Conservation (phyloP, 192 early-diverging fungal genomes). For the Coemansia reversa region DNA sequence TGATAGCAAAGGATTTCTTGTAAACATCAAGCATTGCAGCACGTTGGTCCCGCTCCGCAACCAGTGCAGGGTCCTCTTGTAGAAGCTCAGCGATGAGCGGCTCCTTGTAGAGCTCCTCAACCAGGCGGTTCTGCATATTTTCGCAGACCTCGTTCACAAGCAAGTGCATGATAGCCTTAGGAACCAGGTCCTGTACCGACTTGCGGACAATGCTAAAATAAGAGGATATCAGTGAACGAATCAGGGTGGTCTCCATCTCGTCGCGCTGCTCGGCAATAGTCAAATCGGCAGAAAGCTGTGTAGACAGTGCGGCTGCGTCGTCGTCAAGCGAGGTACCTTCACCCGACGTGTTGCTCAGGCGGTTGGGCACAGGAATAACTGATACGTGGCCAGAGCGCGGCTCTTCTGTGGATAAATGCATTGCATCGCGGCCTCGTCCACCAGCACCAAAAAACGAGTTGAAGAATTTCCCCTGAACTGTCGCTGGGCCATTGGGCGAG, state of each 20-base stretch:
- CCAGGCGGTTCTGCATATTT: slow-evolving; percentile 72
- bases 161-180: slow-evolving; percentile 81
- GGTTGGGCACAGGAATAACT: slow-evolving; percentile 50
- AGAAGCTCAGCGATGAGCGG: slow-evolving; percentile 67
- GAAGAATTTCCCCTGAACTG: slow-evolving; percentile 43
- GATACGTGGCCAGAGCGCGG: slow-evolving; percentile 35
- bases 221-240: slow-evolving; percentile 74
- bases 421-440: slow-evolving; percentile 29
- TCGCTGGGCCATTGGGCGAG: slow-evolving; percentile 14
- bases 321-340: slow-evolving; percentile 46
- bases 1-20: slow-evolving; percentile 69
- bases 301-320: slow-evolving; percentile 43
- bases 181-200: slow-evolving; percentile 75
- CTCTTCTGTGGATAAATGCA: slow-evolving; percentile 42
- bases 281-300: slow-evolving; percentile 48
- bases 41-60: slow-evolving; percentile 72
- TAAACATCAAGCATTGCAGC: slow-evolving; percentile 76
- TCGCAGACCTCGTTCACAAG: slow-evolving; percentile 75
- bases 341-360: slow-evolving; percentile 36
- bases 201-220: slow-evolving; percentile 81
- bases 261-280: slow-evolving; percentile 59
- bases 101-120: slow-evolving; percentile 72
- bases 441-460: slow-evolving; percentile 48
- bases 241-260: slow-evolving; percentile 75
- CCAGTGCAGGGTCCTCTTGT: slow-evolving; percentile 71